Percentiles rank a stretch among this genome's conserved stretches.
Conservation (phyloP, 2,329 filamentous ascomycete genomes). For the Pseudogymnoascus sp. region DNA sequence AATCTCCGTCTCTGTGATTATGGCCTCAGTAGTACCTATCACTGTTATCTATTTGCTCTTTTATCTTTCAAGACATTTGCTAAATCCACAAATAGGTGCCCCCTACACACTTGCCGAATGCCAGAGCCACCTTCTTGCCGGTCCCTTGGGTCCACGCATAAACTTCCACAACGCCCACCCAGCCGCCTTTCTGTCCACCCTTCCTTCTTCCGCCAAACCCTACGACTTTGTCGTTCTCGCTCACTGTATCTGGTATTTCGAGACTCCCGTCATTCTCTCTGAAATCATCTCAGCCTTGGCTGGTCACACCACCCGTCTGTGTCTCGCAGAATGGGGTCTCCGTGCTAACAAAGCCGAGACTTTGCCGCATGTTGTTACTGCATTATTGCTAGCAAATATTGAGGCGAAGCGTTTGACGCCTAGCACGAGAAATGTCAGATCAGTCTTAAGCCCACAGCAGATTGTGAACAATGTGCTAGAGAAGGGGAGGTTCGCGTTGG, state of each 20-base stretch:
- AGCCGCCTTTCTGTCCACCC: constrained; percentile 32
- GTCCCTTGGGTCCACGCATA: constrained; percentile 38
- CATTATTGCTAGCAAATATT: constrained; percentile 38
- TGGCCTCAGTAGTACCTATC: background rate
- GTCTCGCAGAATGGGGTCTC: constrained; percentile 44
- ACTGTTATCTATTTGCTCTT: background rate
- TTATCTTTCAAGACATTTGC: background rate
- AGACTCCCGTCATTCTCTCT: constrained; percentile 32
- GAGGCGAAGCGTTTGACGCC: constrained; percentile 38
- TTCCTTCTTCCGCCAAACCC: constrained; percentile 14
- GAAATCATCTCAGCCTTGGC: constrained; percentile 34
- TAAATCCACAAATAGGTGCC: constrained; percentile 29
- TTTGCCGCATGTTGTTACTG: constrained; percentile 47
- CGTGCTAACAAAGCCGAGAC: constrained; percentile 35
- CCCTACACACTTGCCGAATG: constrained; percentile 45
- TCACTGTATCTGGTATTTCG: constrained; percentile 52
- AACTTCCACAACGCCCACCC: constrained; percentile 38
- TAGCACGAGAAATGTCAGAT: constrained; percentile 43
- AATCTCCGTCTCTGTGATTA: constrained; percentile 7
- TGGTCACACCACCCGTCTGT: constrained; percentile 33
- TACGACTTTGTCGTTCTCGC: constrained; percentile 44
- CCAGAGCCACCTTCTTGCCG: constrained; percentile 39
- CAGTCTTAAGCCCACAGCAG: constrained; percentile 37
- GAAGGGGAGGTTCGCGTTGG: constrained; percentile 34
- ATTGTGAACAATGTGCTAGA: constrained; percentile 34